Evolutionary conservation across 228 moss, liverwort and hornwort species (phyloP).

Genomic region (Sphagnum magellanicum): DNA sequence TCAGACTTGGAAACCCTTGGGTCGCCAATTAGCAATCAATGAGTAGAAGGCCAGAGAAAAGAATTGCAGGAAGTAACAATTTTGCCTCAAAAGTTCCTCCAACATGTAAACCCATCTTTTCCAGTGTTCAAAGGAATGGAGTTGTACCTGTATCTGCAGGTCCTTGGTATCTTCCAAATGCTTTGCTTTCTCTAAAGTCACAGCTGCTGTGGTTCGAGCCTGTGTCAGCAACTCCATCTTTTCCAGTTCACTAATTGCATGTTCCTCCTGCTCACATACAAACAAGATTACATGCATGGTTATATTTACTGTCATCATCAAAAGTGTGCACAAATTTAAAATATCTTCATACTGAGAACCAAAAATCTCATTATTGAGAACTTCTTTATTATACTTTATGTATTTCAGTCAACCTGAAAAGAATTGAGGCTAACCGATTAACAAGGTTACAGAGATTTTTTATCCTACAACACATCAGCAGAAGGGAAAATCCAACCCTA

Average conservation of each 20-base stretch:
- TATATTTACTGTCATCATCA: not conserved
- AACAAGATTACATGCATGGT: not conserved
- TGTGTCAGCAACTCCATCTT: constrained; percentile 65
- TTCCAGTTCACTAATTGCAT: constrained; percentile 49
- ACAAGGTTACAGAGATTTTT: no score
- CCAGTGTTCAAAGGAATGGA: no score
- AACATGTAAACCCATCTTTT: no score
- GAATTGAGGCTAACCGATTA: no score
- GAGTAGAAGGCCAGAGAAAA: not conserved
- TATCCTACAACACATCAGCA: no score
- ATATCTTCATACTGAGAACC: not conserved
- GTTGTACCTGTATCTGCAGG: constrained; percentile 67
- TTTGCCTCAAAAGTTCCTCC: no score
- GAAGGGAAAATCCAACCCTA: no score
- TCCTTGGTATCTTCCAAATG: constrained; percentile 66
- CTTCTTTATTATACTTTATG: not conserved
- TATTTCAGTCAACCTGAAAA: no score
- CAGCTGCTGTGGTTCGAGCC: constrained; percentile 66
- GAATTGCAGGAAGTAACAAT: not conserved
- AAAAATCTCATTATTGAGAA: not conserved
- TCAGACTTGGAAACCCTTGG: no score
- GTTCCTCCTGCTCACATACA: constrained; percentile 61
- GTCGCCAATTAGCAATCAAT: no score
- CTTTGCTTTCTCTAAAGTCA: constrained; percentile 78
- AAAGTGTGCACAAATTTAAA: not conserved